Base-by-base conservation (phyloP, 139 green algal species). In the Yamagishiella unicocca region DNA sequence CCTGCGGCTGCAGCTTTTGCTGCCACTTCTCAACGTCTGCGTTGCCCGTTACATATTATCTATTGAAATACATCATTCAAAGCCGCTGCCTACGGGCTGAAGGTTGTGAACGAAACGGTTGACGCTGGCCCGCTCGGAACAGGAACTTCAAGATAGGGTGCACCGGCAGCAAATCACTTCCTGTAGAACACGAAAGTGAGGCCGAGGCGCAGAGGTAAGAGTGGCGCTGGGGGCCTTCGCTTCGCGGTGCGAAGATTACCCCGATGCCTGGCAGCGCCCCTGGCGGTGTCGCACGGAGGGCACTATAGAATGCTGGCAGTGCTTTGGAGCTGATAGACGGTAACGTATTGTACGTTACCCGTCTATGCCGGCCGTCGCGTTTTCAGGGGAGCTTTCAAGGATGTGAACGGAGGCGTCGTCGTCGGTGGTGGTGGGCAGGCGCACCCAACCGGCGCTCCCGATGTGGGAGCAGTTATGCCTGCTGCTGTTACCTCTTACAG, bases 131-230 rank as follows among this genome's bases (percentile, higher is more conserved):
- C 38, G 62, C 9, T n/a, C n/a, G n/a, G n/a, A n/a, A n/a, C n/a
- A n/a, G n/a, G 38, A 22, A 45, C 33, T 50, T 7, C n/a, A 77
- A 86, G 50, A 86, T 86, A 77, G 80, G 80, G 25, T 86, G 80
- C 80, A 21, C 43, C 43, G 54, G 80, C 31, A 78, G 64, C 64
- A 86, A 86, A 67, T 10, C 42, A 17, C 29, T 85, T 85, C 45
- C 79, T 33, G 61, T 75, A 64, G 79, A 70, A 14, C 27, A 78
- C 38, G 70, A 78, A 78, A 53, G 9, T 72, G 54, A 54, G 14
- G 40, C 24, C n/a, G 35, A 83, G 35, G 35, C 22, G 4, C 1
- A 29, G 12, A 71, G 54, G 76, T 83, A 54, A 83, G 54, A 1
- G 19, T 25, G 50, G 12, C 17, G 58, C 17, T 67, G 58, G 22